These are phyloP conservation scores for Cunninghamia lanceolata DNA, from an alignment of 75 land plant genomes.

Conservation along the genomic window DNA sequence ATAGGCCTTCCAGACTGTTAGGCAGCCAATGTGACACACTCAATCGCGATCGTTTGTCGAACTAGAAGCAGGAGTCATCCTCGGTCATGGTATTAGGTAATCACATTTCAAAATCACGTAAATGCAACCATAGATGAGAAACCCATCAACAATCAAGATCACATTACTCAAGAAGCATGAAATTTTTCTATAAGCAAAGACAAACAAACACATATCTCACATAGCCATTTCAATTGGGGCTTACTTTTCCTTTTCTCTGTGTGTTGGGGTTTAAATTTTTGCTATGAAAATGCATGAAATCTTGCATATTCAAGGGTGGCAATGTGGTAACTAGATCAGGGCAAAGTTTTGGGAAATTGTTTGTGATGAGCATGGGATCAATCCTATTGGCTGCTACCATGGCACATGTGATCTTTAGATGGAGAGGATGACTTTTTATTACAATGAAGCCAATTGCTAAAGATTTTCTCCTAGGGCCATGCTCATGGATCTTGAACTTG, in stretches of 20 bases:
- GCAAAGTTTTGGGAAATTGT: conserved; percentile 10
- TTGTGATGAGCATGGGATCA: conserved; percentile 35
- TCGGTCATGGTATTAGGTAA: neutral
- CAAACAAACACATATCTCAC: no score
- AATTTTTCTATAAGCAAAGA: neutral
- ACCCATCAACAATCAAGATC: neutral
- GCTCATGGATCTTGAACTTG: conserved; percentile 28
- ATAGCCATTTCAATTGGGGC: no score
- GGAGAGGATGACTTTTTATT: conserved; percentile 23
- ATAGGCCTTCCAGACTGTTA: no score
- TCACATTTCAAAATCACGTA: neutral
- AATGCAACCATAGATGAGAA: neutral
- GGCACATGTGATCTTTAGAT: conserved; percentile 22
- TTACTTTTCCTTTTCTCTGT: neutral
- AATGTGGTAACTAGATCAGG: conserved; percentile 38
- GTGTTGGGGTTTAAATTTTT: neutral
- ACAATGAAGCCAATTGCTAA: conserved; percentile 27
- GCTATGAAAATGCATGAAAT: conserved; percentile 32
- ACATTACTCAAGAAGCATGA: neutral
- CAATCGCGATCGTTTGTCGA: no score
- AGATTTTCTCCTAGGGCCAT: conserved; percentile 20
- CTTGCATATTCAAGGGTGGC: conserved; percentile 32
- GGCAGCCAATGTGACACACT: no score
- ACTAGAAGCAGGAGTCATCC: neutral
- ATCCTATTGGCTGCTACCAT: conserved; percentile 28